Conservation (phyloP, 495 filamentous ascomycete species). For the Trichoderma erinaceum region DNA sequence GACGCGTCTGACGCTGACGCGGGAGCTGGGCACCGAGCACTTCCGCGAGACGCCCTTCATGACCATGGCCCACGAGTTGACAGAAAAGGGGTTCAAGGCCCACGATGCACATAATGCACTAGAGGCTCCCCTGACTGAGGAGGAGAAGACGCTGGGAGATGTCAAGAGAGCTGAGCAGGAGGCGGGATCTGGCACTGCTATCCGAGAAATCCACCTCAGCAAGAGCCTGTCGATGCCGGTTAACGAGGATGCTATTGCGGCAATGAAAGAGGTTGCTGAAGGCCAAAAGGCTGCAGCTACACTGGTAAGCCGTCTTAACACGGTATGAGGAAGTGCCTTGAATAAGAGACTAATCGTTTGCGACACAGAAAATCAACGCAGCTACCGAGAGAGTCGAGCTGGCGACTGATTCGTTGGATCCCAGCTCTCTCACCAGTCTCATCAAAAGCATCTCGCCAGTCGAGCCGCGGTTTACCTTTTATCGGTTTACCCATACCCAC, state of each 20-base stretch:
- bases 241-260: constrained; percentile 60
- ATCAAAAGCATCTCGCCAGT: constrained; percentile 65
- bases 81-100: constrained; percentile 63
- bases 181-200: constrained; percentile 62
- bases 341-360: neutral
- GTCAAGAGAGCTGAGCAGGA: constrained; percentile 77
- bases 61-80: constrained; percentile 68
- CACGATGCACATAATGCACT: constrained; percentile 64
- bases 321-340: neutral
- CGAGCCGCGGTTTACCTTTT: constrained; percentile 88
- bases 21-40: constrained; percentile 84
- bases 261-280: constrained; percentile 51
- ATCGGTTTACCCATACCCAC: constrained; percentile 55
- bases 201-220: constrained; percentile 53
- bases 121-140: constrained; percentile 76
- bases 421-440: constrained; percentile 38
- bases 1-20: constrained; percentile 72
- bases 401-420: constrained; percentile 47
- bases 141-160: constrained; percentile 71
- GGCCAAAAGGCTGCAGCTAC: constrained; percentile 62
- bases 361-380: constrained; percentile 61
- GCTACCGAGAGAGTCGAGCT: constrained; percentile 73
- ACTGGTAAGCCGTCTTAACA: constrained; percentile 51
- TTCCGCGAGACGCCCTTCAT: constrained; percentile 74
- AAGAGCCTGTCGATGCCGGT: constrained; percentile 58